These are phyloP conservation scores for Xylaria sp. DNA, from an alignment of 2,329 filamentous ascomycete species.

Conservation along the genomic window DNA sequence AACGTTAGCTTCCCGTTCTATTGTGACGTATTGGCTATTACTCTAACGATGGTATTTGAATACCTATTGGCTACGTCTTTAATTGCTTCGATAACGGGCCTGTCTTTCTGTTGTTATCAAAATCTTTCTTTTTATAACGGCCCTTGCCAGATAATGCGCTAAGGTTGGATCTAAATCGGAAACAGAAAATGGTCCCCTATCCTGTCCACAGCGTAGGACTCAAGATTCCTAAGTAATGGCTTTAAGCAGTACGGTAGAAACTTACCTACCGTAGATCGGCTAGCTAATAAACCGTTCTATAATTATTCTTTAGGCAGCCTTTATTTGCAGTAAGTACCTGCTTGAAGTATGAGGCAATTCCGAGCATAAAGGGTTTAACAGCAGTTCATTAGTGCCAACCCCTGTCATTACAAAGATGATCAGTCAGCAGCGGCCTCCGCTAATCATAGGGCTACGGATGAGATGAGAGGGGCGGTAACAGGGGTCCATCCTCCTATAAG, in stretches of 20 bases:
- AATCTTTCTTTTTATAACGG: too few species aligned
- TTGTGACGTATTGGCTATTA: too few species aligned
- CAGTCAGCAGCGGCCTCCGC: constrained; percentile 29
- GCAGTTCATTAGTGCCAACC: constrained; percentile 17
- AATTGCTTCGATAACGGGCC: too few species aligned
- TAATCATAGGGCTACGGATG: constrained; percentile 29
- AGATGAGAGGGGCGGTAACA: neutral
- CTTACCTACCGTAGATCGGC: neutral
- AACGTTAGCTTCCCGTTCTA: too few species aligned
- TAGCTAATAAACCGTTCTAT: constrained; percentile 11
- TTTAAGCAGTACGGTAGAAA: neutral
- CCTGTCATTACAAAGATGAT: constrained; percentile 35
- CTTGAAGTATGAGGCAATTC: constrained; percentile 8
- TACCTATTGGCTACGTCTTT: too few species aligned
- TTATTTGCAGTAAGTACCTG: neutral
- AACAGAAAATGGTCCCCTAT: neutral
- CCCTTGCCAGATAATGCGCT: too few species aligned
- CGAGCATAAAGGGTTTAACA: neutral
- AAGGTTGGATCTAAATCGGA: too few species aligned
- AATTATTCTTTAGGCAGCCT: constrained; percentile 7
- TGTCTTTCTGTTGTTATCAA: too few species aligned
- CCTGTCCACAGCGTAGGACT: neutral
- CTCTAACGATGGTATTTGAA: too few species aligned
- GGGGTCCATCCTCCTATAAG: constrained; percentile 30
- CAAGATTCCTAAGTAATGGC: neutral